Evolutionary conservation across 805 yeast genomes (phyloP), one percentile per base, ranked within the genome.

Genomic region (Sugiyamaella chiloensis): DNA sequence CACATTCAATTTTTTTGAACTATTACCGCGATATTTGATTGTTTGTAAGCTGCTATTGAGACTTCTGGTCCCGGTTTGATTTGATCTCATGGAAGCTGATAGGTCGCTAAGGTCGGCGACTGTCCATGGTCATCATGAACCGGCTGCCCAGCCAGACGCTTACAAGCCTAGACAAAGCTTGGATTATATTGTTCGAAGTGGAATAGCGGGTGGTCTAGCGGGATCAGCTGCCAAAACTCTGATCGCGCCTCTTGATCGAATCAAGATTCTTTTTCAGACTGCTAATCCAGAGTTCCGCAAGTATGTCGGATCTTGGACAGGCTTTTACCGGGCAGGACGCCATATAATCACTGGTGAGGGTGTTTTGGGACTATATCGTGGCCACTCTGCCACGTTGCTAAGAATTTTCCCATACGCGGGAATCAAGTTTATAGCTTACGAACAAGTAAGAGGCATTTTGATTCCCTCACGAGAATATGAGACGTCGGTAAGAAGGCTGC

Each of bases 321-420:
- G 99, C 1, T 69, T 93, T 46, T 73, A 80, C 52, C 69, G 72
- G 40, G 98, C 99, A 0, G 84, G 84, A 0, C 68, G 68, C 29
- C 75, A 78, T 48, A 90, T 93, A 21, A 79, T 79, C 68, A 47
- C 57, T 5, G 72, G 69, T 43, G 93, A 88, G 63, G 98, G 98
- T 14, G 40, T 81, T 1, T 53, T 69, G 36, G 99, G 99, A 1
- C 77, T 93, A 46, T 91, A 81, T 63, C 96, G 91, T 60, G 99
- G 99, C 34, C 99, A 93, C 64, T 87, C 96, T 3, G 96, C 95
- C 0, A 93, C 99, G 0, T 69, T 93, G 43, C 65, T 90, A 36
- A 74, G 99, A 52, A 87, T 93, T 2, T 91, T 93, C 64, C 99
- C 99, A 1, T 93, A 93, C 64, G 97, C 99, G 3, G 96, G 96